phyloP scores from a whole-genome alignment of 2,329 filamentous ascomycete genomes.

The Cercospora sojina region DNA sequence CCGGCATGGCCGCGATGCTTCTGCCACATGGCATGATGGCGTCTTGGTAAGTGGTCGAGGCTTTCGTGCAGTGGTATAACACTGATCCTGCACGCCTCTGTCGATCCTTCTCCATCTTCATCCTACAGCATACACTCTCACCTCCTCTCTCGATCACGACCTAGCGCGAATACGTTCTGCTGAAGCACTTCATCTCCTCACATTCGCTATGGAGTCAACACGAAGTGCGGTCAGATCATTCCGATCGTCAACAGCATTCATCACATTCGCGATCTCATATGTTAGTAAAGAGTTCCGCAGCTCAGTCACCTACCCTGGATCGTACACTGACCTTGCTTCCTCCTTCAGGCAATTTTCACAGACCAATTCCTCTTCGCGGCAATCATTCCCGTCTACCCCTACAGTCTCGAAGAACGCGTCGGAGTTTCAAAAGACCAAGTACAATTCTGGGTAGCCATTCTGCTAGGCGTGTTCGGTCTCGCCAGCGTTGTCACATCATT shows the following conservation, averaged over 20 bases:
- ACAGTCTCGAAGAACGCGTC: constrained; percentile 17
- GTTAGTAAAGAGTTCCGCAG: background rate
- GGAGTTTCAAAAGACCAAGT: constrained; percentile 39
- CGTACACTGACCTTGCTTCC: background rate
- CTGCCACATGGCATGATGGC: constrained; percentile 5
- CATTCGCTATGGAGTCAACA: constrained; percentile 4
- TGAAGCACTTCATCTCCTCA: background rate
- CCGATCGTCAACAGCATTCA: constrained; percentile 26
- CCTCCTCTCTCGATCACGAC: background rate
- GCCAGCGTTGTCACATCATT: constrained; percentile 56
- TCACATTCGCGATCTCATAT: constrained; percentile 28
- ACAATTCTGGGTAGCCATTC: constrained; percentile 66
- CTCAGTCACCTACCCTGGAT: background rate
- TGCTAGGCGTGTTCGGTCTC: constrained; percentile 68
- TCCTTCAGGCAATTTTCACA: constrained; percentile 22
- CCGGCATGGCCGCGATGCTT: constrained; percentile 5
- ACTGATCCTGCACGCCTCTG: background rate
- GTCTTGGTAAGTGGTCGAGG: background rate
- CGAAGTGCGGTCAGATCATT: constrained; percentile 13
- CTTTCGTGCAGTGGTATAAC: background rate
- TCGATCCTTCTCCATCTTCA: constrained; percentile 1
- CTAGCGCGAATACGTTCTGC: background rate
- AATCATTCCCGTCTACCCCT: constrained; percentile 27
- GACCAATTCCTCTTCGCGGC: constrained; percentile 31
- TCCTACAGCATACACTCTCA: background rate